Conservation (phyloP, 805 yeast genomes). For the Spathaspora boniae region DNA sequence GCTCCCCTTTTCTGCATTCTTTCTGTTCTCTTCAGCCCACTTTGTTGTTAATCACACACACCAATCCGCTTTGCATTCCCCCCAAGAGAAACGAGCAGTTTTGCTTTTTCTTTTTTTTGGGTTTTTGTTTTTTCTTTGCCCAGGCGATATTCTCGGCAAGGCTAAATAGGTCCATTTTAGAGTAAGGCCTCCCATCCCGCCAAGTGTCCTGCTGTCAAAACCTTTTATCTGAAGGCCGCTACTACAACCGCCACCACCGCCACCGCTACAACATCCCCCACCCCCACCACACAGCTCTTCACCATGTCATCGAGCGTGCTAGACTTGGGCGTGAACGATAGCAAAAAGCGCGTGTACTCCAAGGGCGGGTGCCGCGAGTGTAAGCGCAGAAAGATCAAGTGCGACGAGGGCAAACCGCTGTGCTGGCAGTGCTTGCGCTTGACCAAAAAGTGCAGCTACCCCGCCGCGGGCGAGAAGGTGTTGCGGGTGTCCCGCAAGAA, state of each 20-base stretch:
- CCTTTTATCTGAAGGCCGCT: no score
- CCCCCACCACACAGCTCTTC: background rate
- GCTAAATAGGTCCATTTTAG: no score
- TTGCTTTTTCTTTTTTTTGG: no score
- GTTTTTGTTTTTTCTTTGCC: no score
- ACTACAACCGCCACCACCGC: background rate
- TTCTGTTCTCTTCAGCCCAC: no score
- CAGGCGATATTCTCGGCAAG: no score
- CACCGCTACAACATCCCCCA: background rate
- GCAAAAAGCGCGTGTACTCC: conserved; percentile 20
- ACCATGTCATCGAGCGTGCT: conserved; percentile 7
- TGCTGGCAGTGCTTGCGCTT: conserved; percentile 39
- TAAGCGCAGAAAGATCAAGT: conserved; percentile 40
- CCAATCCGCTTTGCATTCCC: no score
- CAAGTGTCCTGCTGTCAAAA: no score
- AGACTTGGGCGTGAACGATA: conserved; percentile 3
- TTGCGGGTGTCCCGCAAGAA: conserved; percentile 22
- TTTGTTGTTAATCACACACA: no score
- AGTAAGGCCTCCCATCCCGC: no score
- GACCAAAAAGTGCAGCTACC: conserved; percentile 33
- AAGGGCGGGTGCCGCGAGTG: conserved; percentile 41
- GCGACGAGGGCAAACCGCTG: conserved; percentile 37
- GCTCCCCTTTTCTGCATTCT: no score
- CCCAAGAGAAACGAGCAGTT: no score
- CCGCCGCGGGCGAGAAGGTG: conserved; percentile 35